Evolutionary conservation across 192 early-diverging fungal genomes (phyloP).

Genomic region (Podila verticillata): DNA sequence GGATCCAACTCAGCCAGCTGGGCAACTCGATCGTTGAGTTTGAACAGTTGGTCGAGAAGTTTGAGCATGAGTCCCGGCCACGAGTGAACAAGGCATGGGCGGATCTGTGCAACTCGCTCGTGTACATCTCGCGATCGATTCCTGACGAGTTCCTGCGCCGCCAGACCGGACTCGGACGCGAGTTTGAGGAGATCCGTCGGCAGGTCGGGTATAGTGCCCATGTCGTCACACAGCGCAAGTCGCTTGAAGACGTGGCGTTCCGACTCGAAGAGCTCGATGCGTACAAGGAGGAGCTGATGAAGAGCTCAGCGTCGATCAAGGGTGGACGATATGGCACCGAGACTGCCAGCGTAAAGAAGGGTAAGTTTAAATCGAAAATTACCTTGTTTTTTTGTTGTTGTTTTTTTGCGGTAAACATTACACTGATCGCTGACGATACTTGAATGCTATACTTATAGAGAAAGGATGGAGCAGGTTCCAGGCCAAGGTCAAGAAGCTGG

Average conservation of each 20-base stretch:
- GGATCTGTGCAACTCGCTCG: conserved; percentile 32
- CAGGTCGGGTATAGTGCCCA: conserved; percentile 38
- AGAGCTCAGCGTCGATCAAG: background rate
- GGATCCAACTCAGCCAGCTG: conserved; percentile 27
- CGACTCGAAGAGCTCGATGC: conserved; percentile 30
- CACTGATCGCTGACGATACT: background rate
- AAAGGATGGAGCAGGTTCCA: conserved; percentile 51
- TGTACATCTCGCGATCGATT: conserved; percentile 23
- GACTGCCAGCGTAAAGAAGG: conserved; percentile 14
- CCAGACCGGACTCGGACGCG: conserved; percentile 16
- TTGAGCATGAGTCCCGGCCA: conserved; percentile 45
- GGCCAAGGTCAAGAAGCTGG: conserved; percentile 51
- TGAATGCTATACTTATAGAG: conserved; percentile 6
- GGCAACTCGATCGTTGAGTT: conserved; percentile 42
- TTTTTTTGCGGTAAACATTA: too few species aligned
- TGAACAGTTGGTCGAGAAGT: conserved; percentile 41
- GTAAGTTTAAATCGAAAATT: background rate
- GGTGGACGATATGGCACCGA: conserved; percentile 14
- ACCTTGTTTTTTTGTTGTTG: background rate
- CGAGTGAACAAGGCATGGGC: conserved; percentile 34
- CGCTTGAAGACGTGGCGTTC: conserved; percentile 28
- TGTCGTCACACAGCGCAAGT: conserved; percentile 40
- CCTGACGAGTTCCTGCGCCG: conserved; percentile 39
- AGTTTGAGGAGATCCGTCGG: conserved; percentile 45
- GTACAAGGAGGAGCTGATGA: conserved; percentile 7